Base-by-base conservation (phyloP, 495 filamentous ascomycete species). In the Amphirosellinia nigrospora region DNA sequence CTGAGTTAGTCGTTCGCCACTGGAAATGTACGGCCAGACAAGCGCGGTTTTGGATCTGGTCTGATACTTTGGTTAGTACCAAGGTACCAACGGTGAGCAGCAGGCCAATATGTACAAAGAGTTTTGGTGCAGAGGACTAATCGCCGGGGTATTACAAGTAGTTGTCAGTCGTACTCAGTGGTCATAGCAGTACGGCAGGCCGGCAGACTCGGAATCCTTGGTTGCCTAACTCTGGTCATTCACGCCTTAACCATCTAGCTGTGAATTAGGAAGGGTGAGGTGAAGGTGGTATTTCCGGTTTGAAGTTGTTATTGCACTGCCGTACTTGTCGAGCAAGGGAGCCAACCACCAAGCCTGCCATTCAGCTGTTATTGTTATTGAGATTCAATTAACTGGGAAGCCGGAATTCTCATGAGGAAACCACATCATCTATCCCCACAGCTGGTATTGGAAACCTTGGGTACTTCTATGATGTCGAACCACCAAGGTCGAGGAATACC, bases 171-270 rank as follows among this genome's bases (percentile, higher is more conserved):
- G n/a, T n/a, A n/a, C n/a, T n/a, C n/a, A n/a, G n/a, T n/a, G n/a
- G n/a, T n/a, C n/a, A n/a, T n/a, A n/a, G n/a, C n/a, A n/a, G n/a
- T n/a, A n/a, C n/a, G 16, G 36, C 9, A 36, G 58, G 7, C 58
- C 58, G 58, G 58, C 58, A 61, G 36, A 28, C 34, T 28, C 58
- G 58, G 58, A 28, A 61, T 41, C 36, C 58, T 61, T 39, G 58
- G 21, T 21, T 41, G 36, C 39, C 58, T 41, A 4, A 16, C 58
- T 39, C 34, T 15, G 5, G 34, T 23, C 7, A 61, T 61, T 61
- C 58, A 61, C 58, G 58, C 58, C 36, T 32, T 28, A 9, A 28
- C 36, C 10, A 39, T 23, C 4, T n/a, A 21, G 55, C 21, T 21
- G 55, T 36, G 55, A 58, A 3, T 58, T 36, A 13, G 30, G 30